Conservation (phyloP, 1,139 yeast genomes). For the Diutina siamensis region DNA sequence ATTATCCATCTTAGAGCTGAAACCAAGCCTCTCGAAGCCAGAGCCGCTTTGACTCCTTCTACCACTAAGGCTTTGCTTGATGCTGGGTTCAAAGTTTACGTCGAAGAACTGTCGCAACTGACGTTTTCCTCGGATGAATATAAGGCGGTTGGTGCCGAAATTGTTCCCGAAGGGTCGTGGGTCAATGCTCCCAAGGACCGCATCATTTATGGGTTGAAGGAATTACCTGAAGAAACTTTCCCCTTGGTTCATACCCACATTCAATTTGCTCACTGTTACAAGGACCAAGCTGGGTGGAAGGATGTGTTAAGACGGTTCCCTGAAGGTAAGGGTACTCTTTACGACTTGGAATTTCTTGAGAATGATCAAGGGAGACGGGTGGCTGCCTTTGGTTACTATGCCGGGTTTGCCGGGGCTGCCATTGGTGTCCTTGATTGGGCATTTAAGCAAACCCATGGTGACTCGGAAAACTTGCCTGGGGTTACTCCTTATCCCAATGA, state of each 20-base stretch:
- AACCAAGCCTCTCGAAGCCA: slow-evolving; percentile 92
- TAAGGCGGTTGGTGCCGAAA: slow-evolving; percentile 65
- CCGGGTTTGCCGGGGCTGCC: slow-evolving; percentile 99
- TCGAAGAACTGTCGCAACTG: slow-evolving; percentile 80
- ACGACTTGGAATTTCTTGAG: slow-evolving; percentile 89
- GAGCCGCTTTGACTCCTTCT: slow-evolving; percentile 92
- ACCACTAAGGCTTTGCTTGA: slow-evolving; percentile 75
- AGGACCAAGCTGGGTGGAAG: slow-evolving; percentile 95
- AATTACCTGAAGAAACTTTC: slow-evolving; percentile 88
- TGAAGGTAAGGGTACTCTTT: slow-evolving; percentile 78
- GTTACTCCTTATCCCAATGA: slow-evolving; percentile 80
- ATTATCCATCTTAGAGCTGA: slow-evolving; percentile 84
- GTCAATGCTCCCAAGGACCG: slow-evolving; percentile 79
- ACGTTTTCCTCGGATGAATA: slow-evolving; percentile 70
- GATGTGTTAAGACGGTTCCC: slow-evolving; percentile 83
- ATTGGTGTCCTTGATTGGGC: slow-evolving; percentile 92
- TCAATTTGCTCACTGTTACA: slow-evolving; percentile 97
- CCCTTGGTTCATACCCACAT: slow-evolving; percentile 93
- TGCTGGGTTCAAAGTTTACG: slow-evolving; percentile 81
- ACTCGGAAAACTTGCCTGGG: slow-evolving; percentile 55
- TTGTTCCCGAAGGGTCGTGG: slow-evolving; percentile 94
- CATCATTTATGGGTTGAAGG: slow-evolving; percentile 86
- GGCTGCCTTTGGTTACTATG: slow-evolving; percentile 97
- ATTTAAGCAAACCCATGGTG: slow-evolving; percentile 66
- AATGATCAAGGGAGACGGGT: slow-evolving; percentile 95